Conservation (phyloP, 2,329 filamentous ascomycete species). For the Lasiodiplodia theobromae region DNA sequence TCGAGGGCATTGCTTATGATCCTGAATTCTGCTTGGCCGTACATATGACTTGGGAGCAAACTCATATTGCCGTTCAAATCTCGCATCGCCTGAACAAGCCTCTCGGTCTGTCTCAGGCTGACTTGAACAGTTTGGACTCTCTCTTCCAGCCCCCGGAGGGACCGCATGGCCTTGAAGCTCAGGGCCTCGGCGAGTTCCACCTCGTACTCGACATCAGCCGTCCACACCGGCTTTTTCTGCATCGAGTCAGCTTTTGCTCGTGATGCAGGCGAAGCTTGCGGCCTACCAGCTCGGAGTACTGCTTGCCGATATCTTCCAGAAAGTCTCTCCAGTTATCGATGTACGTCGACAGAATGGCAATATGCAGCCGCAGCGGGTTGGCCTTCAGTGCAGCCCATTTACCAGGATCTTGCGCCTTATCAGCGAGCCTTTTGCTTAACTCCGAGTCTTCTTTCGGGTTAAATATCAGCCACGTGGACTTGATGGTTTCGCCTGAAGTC, state of each 20-base stretch:
- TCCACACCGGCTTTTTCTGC: slow-evolving; percentile 8
- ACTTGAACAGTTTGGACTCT: neutral
- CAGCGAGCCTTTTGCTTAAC: neutral
- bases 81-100: neutral
- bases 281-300: slow-evolving; percentile 10
- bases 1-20: neutral
- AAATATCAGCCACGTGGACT: slow-evolving; percentile 18
- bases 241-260: neutral
- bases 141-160: slow-evolving; percentile 16
- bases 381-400: neutral
- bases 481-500: neutral
- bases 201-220: slow-evolving; percentile 3
- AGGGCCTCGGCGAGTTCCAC: neutral
- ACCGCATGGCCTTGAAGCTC: slow-evolving; percentile 12
- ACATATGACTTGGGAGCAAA: neutral
- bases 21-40: neutral
- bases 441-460: slow-evolving; percentile 13
- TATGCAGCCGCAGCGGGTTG: slow-evolving; percentile 13
- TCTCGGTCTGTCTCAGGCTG: neutral
- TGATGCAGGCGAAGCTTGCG: too few species aligned
- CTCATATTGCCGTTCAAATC: neutral
- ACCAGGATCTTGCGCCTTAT: neutral
- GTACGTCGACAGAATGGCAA: slow-evolving; percentile 4
- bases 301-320: neutral
- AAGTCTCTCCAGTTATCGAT: slow-evolving; percentile 13